Evolutionary conservation across 2,329 filamentous ascomycete species (phyloP).

Genomic region (Neonectria coccinea): DNA sequence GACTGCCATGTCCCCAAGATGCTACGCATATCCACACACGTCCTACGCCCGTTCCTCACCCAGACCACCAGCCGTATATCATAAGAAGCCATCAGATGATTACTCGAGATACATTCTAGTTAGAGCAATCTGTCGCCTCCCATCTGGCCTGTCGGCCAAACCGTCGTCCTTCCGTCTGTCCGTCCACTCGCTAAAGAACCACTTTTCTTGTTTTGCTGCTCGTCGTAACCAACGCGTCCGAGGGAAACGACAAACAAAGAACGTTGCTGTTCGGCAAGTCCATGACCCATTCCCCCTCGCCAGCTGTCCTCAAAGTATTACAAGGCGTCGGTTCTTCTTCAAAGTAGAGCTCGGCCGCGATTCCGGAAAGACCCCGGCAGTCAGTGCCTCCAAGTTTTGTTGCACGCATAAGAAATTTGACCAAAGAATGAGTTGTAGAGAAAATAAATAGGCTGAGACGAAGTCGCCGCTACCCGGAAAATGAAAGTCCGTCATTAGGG

Average conservation of each 20-base stretch:
- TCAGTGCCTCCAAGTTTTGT: constrained; percentile 44
- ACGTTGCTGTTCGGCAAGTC: constrained; percentile 35
- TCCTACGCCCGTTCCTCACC: constrained; percentile 43
- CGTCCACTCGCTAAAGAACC: constrained; percentile 39
- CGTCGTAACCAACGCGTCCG: constrained; percentile 32
- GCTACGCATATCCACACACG: constrained; percentile 38
- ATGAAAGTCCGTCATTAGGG: constrained; percentile 25
- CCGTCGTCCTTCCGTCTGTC: constrained; percentile 27
- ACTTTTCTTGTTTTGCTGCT: constrained; percentile 31
- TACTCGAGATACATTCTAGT: constrained; percentile 49
- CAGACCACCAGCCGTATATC: constrained; percentile 43
- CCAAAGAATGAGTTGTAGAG: constrained; percentile 39
- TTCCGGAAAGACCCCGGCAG: constrained; percentile 36
- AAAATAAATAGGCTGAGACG: constrained; percentile 32
- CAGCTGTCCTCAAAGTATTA: constrained; percentile 39
- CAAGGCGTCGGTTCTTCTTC: constrained; percentile 39
- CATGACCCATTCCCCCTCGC: constrained; percentile 32
- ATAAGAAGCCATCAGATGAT: constrained; percentile 45
- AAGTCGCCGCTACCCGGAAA: constrained; percentile 22
- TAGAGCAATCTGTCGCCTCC: constrained; percentile 40
- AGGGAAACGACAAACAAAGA: constrained; percentile 24
- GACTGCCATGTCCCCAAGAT: constrained; percentile 30
- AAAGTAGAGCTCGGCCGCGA: constrained; percentile 36
- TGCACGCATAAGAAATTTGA: constrained; percentile 35
- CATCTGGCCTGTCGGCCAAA: constrained; percentile 30